Conservation (phyloP, 306 rosid genomes). For the Calophaca sinica region DNA sequence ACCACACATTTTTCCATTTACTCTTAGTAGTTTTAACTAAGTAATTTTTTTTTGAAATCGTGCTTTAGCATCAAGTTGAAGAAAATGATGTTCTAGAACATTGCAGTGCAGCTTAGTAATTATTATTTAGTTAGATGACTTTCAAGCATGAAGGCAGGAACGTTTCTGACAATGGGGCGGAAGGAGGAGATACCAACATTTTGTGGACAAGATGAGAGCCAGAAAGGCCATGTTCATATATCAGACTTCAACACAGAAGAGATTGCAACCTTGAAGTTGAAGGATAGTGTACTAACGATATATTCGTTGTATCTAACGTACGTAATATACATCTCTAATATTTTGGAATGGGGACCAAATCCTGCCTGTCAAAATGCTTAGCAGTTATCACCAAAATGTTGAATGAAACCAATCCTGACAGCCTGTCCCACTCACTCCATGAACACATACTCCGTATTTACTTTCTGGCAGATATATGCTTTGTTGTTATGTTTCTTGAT, state of each 20-base stretch:
- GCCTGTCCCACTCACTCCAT: background rate
- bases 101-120: too few species aligned
- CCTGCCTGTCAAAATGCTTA: background rate
- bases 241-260: background rate
- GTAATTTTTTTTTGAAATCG: too few species aligned
- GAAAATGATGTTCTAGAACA: too few species aligned
- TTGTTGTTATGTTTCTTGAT: background rate
- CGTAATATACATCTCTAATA: background rate
- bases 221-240: constrained; percentile 2
- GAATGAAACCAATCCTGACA: background rate
- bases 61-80: too few species aligned
- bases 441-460: background rate
- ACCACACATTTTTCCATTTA: too few species aligned
- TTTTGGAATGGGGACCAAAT: background rate
- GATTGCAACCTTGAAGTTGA: constrained; percentile 21
- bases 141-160: background rate
- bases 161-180: background rate
- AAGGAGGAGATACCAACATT: background rate
- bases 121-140: background rate
- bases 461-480: background rate
- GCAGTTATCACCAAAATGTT: background rate
- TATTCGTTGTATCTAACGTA: too few species aligned
- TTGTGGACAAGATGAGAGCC: background rate
- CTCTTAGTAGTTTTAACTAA: too few species aligned
- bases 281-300: background rate